phyloP scores from a whole-genome alignment of 2,329 filamentous ascomycete species.

The Pseudohalonectria lignicola region DNA sequence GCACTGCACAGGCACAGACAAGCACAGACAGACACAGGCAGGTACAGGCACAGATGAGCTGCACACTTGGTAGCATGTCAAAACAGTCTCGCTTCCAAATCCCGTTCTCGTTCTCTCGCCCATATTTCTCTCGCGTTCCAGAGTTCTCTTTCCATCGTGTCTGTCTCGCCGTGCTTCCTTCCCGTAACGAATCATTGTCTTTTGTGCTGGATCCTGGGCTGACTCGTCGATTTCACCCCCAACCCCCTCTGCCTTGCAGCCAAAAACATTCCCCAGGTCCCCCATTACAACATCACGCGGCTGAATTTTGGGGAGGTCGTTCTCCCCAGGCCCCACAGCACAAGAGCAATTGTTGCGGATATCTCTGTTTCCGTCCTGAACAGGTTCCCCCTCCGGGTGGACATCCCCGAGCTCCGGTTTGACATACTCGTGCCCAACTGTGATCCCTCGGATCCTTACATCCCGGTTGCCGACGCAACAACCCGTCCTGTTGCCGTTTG shows the following conservation, averaged over 20 bases:
- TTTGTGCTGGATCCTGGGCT: too few relatives aligned
- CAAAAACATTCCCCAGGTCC: slow-evolving; percentile 63
- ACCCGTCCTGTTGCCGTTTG: slow-evolving; percentile 57
- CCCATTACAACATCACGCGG: slow-evolving; percentile 70
- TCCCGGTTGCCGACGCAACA: slow-evolving; percentile 66
- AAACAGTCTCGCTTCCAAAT: background rate
- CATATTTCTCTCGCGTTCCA: too few relatives aligned
- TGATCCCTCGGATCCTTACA: slow-evolving; percentile 56
- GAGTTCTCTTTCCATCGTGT: too few relatives aligned
- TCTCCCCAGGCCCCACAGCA: slow-evolving; percentile 29
- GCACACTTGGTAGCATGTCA: background rate
- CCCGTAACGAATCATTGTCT: too few relatives aligned
- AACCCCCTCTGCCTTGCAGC: too few relatives aligned
- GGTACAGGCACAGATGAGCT: slow-evolving; percentile 4
- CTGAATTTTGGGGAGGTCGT: slow-evolving; percentile 69
- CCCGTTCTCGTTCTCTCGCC: slow-evolving; percentile 7
- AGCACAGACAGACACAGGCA: too few relatives aligned
- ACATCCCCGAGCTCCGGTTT: slow-evolving; percentile 71
- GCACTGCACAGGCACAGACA: slow-evolving; percentile 12
- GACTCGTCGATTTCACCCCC: too few relatives aligned
- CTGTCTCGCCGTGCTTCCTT: too few relatives aligned
- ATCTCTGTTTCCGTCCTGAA: slow-evolving; percentile 64
- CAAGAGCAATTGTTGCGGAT: slow-evolving; percentile 71
- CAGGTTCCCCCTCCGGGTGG: slow-evolving; percentile 65
- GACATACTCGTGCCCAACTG: slow-evolving; percentile 81